Evolutionary conservation across 805 yeast species (phyloP).

Genomic region (Myxozyma neotropica): DNA sequence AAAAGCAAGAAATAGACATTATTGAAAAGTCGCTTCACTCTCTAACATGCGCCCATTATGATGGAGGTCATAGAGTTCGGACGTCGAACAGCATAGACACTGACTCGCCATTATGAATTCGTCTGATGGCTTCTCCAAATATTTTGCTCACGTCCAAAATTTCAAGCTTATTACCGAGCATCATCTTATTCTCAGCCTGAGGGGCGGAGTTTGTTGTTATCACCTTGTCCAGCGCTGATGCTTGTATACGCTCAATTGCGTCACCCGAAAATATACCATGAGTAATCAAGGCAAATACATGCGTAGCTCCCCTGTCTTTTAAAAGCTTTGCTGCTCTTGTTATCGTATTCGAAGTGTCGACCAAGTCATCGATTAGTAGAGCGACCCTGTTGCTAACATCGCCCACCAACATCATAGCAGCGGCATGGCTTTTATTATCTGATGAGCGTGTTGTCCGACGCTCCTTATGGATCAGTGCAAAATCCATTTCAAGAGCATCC

Average conservation of each 20-base stretch:
- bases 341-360: constrained; percentile 90
- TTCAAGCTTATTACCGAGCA: constrained; percentile 64
- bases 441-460: constrained; percentile 53
- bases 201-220: constrained; percentile 92
- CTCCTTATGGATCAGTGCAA: constrained; percentile 95
- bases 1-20: too few relatives aligned
- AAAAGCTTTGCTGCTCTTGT: constrained; percentile 88
- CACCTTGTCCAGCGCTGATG: constrained; percentile 75
- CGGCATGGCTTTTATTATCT: constrained; percentile 43
- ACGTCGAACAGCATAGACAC: constrained; percentile 86
- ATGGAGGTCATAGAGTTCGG: constrained; percentile 5
- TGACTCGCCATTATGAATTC: constrained; percentile 96
- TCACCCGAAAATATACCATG: constrained; percentile 95
- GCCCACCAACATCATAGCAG: constrained; percentile 95
- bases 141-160: constrained; percentile 85
- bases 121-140: constrained; percentile 91
- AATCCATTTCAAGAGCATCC: constrained; percentile 81
- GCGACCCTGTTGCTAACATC: constrained; percentile 86
- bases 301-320: constrained; percentile 89
- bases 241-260: constrained; percentile 70
- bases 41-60: too few relatives aligned
- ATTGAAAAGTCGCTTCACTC: too few relatives aligned
- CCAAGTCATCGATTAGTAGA: constrained; percentile 89
- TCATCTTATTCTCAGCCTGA: constrained; percentile 61
- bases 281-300: constrained; percentile 83